phyloP scores from a whole-genome alignment of 768 basidiomycete species.

The Boletus sp. region DNA sequence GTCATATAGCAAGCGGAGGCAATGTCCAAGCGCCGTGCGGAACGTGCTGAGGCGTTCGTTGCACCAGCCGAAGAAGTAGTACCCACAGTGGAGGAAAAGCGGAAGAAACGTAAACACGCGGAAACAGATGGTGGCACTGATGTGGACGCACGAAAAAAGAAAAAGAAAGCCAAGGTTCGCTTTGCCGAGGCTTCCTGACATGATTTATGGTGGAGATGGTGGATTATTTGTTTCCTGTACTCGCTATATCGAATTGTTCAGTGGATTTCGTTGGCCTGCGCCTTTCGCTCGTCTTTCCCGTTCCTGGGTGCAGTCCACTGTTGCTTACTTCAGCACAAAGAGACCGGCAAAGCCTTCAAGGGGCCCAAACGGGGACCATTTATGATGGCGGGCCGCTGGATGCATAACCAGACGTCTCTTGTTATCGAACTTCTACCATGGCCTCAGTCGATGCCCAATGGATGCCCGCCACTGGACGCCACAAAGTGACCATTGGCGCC shows the following conservation, averaged over 20 bases:
- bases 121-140: constrained; percentile 37
- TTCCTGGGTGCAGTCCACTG: background rate
- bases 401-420: constrained; percentile 18
- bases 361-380: constrained; percentile 12
- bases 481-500: constrained; percentile 57
- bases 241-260: constrained; percentile 2
- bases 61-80: constrained; percentile 80
- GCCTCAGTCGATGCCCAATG: constrained; percentile 45
- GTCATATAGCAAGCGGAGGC: constrained; percentile 70
- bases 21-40: constrained; percentile 65
- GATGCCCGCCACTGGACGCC: constrained; percentile 60
- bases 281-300: background rate
- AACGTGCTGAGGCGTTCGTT: constrained; percentile 85
- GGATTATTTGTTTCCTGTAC: constrained; percentile 7
- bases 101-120: constrained; percentile 50
- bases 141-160: constrained; percentile 43
- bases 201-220: background rate
- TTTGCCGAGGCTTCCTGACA: constrained; percentile 15
- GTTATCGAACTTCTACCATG: constrained; percentile 38
- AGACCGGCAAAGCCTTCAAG: background rate
- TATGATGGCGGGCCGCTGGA: constrained; percentile 10
- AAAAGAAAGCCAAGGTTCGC: constrained; percentile 26
- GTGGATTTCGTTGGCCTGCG: background rate
- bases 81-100: constrained; percentile 76
- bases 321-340: constrained; percentile 30